Base-by-base conservation (phyloP, 1,284 basidiomycete genomes). In the Thelephora terrestris region DNA sequence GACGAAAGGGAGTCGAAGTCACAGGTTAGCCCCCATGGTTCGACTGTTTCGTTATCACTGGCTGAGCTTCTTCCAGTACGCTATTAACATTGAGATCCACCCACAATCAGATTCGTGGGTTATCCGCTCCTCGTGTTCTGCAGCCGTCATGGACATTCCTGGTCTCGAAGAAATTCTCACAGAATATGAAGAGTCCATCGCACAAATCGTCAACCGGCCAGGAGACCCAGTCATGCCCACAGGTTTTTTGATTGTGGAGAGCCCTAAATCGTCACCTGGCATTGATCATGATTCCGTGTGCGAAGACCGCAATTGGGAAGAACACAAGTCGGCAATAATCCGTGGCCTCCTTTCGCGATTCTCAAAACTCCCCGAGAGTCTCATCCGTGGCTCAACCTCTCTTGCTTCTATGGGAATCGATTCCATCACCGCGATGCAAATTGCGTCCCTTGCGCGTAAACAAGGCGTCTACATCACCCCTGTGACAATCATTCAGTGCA, bases 391-490 rank as follows among this genome's bases (percentile, higher is more conserved):
- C 6, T 48, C 55, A 7, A 71, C 70, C 5, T 60, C 64, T 1
- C 62, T 74, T 10, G 61, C 62, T 10, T 61, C 71, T 5, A 57
- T 76, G 5, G 74, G 74, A 7, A 62, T 76, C n/a, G 74, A 76
- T 53, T 76, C 75, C 1, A 76, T 76, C 47, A 71, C 69, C 24
- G 71, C 75, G 17, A 73, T 76, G 39, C 69, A 70, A 50, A 61
- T 76, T 17, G 64, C 66, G 7, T 63, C 70, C 1, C 55, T 51
- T 42, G 48, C 53, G 9, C 65, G 68, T 35, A 59, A 59, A 43
- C 61, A 57, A 9, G 71, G 71, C 2, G 50, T 73, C 29, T 52
- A 50, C 7, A 46, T 75, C 16, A 57, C 55, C 18, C 64, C 68
- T 3, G 67, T 62, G 29, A 70, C 74, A 40, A 63, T 75, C n/a